Evolutionary conservation across 768 basidiomycete genomes (phyloP), one percentile per base, ranked within the genome.

Genomic region (Termitomyces sp.): DNA sequence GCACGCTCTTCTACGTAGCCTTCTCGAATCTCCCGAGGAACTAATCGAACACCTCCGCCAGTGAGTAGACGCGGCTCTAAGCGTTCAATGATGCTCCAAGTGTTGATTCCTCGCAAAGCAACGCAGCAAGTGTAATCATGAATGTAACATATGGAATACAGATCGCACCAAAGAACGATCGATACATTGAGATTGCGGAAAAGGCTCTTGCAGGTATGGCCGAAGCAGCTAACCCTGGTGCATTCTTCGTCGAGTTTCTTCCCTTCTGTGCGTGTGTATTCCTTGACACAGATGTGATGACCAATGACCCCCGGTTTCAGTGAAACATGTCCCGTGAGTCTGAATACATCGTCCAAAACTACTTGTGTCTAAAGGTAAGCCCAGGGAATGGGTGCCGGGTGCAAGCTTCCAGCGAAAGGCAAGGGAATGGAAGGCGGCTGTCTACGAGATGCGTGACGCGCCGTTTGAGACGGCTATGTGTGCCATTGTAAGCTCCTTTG

Each of bases 51-150:
- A 85, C 60, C 73, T 85, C 17, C 76, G 81, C 40, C 79, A 80
- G 84, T 84, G 64, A 73, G 78, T 63, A 4, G 15, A 8, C 36
- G 5, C 40, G 40, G 40, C 49, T 45, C 11, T 5, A 32, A 32
- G 4, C 4, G 25, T 37, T 43, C n/a, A 34, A 20, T 43, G 48
- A 29, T 29, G 37, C 46, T 15, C 34, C 17, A 46, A 48, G 45
- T 5, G 32, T 25, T 31, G 29, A 29, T 29, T n/a, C 10, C 25
- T 50, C 36, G 47, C 60, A 11, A 64, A 84, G 82, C 38, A 81
- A 81, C 60, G 72, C 82, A 20, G 83, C 80, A 5, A 79, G 81
- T 50, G 75, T 79, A 4, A 83, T 84, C 56, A 84, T 85, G 82
- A 76, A 77, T 25, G 76, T 83, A 4, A 77, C 77, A 7, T 85